These are phyloP conservation scores for Brasilioporus rufonigricans DNA, from an alignment of 768 basidiomycete genomes.

Conservation along the genomic window DNA sequence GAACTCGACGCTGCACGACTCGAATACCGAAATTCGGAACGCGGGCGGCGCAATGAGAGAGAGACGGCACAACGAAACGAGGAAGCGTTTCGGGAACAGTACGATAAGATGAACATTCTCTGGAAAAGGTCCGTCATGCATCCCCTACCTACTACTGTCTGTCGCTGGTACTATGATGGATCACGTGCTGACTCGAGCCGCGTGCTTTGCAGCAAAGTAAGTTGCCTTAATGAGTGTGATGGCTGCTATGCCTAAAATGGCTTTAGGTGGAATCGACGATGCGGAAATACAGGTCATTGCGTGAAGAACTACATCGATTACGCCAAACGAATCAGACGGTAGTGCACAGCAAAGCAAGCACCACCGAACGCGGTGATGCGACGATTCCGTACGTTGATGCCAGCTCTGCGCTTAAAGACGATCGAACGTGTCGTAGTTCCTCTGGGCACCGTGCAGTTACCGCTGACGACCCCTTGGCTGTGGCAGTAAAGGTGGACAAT, in stretches of 20 bases:
- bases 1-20: neutral
- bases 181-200: neutral
- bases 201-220: neutral
- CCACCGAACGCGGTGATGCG: neutral
- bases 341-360: neutral
- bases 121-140: constrained; percentile 3
- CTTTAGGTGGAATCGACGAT: neutral
- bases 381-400: neutral
- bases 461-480: neutral
- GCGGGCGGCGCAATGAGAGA: neutral
- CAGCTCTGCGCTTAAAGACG: neutral
- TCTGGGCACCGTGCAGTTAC: neutral
- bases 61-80: neutral
- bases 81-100: neutral
- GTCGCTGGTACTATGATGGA: too few relatives aligned
- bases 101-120: neutral
- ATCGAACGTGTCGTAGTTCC: neutral
- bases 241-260: neutral
- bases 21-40: neutral
- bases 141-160: neutral
- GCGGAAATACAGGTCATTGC: neutral
- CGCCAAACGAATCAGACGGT: neutral
- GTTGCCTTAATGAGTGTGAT: neutral
- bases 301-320: neutral
- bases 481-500: neutral